Conservation (phyloP, 805 yeast species). For the Saturnispora gosingensis region DNA sequence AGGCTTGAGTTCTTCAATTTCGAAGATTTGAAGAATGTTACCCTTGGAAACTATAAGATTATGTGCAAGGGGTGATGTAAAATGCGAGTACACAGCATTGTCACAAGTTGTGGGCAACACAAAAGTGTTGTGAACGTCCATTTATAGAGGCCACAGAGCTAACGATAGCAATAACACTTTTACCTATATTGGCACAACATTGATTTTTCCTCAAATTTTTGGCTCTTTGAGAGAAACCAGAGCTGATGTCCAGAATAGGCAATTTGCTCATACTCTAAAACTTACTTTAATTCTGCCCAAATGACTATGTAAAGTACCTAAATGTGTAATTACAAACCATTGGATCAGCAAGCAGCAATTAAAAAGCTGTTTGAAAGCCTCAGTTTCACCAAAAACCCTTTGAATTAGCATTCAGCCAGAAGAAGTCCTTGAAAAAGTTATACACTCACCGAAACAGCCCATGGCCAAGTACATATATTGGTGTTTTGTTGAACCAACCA, state of each 20-base stretch:
- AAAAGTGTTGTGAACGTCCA: constrained; percentile 77
- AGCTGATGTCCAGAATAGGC: neutral
- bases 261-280: neutral
- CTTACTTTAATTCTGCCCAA: too few relatives aligned
- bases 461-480: too few relatives aligned
- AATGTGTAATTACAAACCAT: too few relatives aligned
- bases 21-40: constrained; percentile 55
- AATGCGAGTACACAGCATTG: constrained; percentile 43
- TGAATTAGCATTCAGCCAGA: too few relatives aligned
- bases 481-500: too few relatives aligned
- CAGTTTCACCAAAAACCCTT: too few relatives aligned
- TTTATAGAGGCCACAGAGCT: constrained; percentile 18
- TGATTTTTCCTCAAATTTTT: neutral
- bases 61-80: constrained; percentile 30
- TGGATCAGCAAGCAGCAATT: too few relatives aligned
- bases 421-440: too few relatives aligned
- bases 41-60: constrained; percentile 67
- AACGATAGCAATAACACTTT: neutral
- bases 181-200: neutral
- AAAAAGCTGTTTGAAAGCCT: too few relatives aligned
- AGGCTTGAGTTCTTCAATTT: constrained; percentile 25
- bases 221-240: neutral
- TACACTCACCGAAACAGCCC: too few relatives aligned
- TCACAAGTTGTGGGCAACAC: constrained; percentile 67
- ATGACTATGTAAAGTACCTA: too few relatives aligned